phyloP scores from a whole-genome alignment of 768 basidiomycete species.

The Thelephora aurantiotincta region DNA sequence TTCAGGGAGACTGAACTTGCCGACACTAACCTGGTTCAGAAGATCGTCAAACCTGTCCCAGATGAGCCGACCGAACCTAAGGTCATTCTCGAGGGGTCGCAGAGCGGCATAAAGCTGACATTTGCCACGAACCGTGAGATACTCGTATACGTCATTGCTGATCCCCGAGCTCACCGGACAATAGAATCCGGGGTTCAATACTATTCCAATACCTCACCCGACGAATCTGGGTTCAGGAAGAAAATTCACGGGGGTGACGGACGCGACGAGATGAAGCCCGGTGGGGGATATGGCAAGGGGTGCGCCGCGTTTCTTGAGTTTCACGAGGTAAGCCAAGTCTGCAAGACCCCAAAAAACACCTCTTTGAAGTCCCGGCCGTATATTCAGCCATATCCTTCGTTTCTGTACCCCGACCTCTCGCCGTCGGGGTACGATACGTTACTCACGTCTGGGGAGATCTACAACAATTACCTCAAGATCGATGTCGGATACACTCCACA shows the following conservation, averaged over 20 bases:
- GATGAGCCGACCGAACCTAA: conserved; percentile 23
- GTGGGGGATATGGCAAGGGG: conserved; percentile 29
- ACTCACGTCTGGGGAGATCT: conserved; percentile 55
- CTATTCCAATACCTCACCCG: conserved; percentile 46
- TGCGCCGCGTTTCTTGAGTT: conserved; percentile 19
- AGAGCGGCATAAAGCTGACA: conserved; percentile 42
- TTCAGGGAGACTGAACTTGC: not conserved
- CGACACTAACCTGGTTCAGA: conserved; percentile 21
- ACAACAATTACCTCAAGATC: conserved; percentile 54
- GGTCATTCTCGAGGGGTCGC: conserved; percentile 38
- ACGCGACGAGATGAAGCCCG: conserved; percentile 13
- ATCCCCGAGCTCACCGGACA: not conserved
- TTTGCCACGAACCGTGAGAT: conserved; percentile 62
- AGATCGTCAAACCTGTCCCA: conserved; percentile 5
- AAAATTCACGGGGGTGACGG: conserved; percentile 69
- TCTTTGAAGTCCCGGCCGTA: not conserved
- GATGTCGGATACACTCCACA: conserved; percentile 25
- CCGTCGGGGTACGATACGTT: conserved; percentile 45
- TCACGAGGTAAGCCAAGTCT: conserved; percentile 11
- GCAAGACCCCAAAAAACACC: not conserved
- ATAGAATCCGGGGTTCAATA: conserved; percentile 66
- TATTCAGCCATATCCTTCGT: conserved; percentile 42
- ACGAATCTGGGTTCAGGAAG: conserved; percentile 42
- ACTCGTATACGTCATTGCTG: not conserved
- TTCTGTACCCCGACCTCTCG: conserved; percentile 42